phyloP scores from a whole-genome alignment of 257 asterid genomes.

The Nicotiana tabacum region DNA sequence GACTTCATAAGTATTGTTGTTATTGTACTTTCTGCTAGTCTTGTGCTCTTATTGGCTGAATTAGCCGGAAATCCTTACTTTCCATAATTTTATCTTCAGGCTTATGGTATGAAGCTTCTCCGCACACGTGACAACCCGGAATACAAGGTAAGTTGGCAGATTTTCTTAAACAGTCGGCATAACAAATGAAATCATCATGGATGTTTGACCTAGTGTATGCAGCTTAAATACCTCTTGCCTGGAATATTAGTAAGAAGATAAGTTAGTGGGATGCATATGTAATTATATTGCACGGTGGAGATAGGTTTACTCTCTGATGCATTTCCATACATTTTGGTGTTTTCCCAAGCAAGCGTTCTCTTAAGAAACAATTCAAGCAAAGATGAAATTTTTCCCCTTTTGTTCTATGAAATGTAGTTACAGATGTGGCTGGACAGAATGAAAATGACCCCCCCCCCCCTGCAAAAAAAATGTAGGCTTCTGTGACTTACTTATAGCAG shows the following conservation, averaged over 20 bases:
- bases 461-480: neutral
- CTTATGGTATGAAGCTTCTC: slow-evolving; percentile 96
- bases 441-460: neutral
- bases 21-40: neutral
- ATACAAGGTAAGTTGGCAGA: slow-evolving; percentile 59
- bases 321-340: too few relatives aligned
- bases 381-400: too few relatives aligned
- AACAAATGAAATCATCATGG: neutral
- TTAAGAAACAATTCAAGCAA: too few relatives aligned
- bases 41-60: neutral
- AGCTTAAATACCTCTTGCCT: neutral
- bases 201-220: neutral
- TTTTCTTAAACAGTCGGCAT: neutral
- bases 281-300: neutral
- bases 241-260: neutral
- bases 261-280: neutral
- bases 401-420: neutral
- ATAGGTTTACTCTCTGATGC: neutral
- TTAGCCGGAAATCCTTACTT: neutral
- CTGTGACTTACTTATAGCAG: neutral
- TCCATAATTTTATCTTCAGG: slow-evolving; percentile 31
- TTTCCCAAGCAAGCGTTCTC: too few relatives aligned
- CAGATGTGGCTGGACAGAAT: neutral
- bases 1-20: neutral
- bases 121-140: slow-evolving; percentile 95